Base-by-base conservation (phyloP, 495 filamentous ascomycete genomes). In the Pyrenula massariospora region DNA sequence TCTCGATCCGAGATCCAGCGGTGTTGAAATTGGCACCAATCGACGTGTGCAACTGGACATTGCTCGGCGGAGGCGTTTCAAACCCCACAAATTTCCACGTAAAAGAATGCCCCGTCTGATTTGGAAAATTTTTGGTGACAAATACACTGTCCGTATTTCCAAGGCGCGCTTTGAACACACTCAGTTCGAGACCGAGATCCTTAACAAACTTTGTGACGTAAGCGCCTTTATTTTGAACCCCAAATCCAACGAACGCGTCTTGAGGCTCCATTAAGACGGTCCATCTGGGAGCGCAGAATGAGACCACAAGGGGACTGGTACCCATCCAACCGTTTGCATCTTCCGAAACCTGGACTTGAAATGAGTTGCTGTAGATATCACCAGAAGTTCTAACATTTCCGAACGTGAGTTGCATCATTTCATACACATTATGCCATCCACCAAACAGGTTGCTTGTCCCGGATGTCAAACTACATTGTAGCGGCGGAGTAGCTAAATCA, bases 241-340 rank as follows among this genome's bases (percentile, higher is more conserved):
- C 48, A 24, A 75, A 57, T 2, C 62, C 58, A 21, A 72, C 61
- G 15, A 42, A 8, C 5, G 31, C 31, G 15, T 42, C 31, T 5
- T 42, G 8, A n/a, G 63, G 63, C 25, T 70, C 60, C 1, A 50
- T 47, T 23, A 65, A 60, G 0, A 76, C 52, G 21, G 52, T 52
- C n/a, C 54, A 53, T 8, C 66, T 64, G 15, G 71, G 64, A 22
- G 68, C 68, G 48, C 67, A 66, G 60, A 70, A 74, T 0, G 70
- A 68, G n/a, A 65, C 66, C 42, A 78, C 57, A 51, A 78, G 53
- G 15, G 69, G 56, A 10, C 70, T 70, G 1, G 57, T 59, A 19
- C 72, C 72, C 3, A 60, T 54, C 69, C 68, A 76, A 24, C 63
- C 58, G 11, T 56, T 54, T 19, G 59, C 25, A 50, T 73, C 70